Conservation (phyloP, 2,329 filamentous ascomycete genomes). For the Calonectria leucothoes region DNA sequence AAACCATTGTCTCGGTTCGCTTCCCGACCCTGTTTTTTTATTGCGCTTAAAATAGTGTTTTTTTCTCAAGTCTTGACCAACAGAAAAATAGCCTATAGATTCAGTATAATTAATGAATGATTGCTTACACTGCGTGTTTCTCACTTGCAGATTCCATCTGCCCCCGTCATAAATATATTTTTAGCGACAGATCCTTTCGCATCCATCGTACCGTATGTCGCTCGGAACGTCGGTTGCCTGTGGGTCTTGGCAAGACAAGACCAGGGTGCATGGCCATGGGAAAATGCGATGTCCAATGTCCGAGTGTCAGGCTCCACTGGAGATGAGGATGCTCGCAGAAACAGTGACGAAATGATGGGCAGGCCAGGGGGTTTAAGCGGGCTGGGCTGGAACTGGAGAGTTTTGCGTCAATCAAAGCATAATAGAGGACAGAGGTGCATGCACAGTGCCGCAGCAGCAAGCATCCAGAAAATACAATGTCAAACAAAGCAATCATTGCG, state of each 20-base stretch:
- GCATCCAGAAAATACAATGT: neutral
- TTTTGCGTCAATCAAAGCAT: neutral
- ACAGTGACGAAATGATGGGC: neutral
- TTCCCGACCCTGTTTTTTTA: neutral
- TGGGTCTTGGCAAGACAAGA: neutral
- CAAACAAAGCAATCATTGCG: neutral
- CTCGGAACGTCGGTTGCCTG: neutral
- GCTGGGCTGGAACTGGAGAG: neutral
- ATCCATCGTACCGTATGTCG: neutral
- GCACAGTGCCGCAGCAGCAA: neutral
- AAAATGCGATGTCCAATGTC: neutral
- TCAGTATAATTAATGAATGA: too few species aligned
- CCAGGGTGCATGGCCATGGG: too few species aligned
- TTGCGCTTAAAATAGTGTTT: neutral
- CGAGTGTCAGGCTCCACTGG: neutral
- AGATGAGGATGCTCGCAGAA: neutral
- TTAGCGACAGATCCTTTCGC: neutral
- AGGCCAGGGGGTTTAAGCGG: neutral
- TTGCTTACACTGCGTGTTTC: too few species aligned
- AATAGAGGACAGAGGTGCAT: neutral
- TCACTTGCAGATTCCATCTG: too few species aligned
- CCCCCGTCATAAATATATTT: too few species aligned
- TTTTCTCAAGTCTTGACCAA: too few species aligned
- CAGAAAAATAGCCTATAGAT: too few species aligned
- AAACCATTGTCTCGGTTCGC: neutral